Percentiles rank a stretch among this genome's conserved stretches.
Evolutionary conservation across 129 eudicot genomes (phyloP).

Genomic region (Pulicaria dysenterica): DNA sequence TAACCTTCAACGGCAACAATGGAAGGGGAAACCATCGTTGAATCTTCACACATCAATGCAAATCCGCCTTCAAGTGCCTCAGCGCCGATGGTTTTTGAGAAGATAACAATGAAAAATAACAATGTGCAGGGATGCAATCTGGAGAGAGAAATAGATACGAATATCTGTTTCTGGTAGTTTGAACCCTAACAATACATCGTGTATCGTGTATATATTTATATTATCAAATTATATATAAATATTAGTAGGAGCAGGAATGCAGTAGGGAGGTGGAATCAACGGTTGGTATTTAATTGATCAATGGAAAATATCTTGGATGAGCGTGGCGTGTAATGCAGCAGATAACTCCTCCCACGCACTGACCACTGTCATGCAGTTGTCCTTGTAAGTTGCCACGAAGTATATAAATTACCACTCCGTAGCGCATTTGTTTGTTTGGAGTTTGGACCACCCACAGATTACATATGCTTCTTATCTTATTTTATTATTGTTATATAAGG

Average conservation of each 20-base stretch:
- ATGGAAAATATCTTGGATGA: constrained; percentile 23
- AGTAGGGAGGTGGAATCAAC: constrained; percentile 7
- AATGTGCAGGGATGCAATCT: constrained; percentile 31
- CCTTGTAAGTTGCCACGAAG: constrained; percentile 20
- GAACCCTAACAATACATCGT: constrained; percentile 34
- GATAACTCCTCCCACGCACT: constrained; percentile 16
- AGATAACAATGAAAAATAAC: background rate
- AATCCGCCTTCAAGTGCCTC: background rate
- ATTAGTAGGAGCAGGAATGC: constrained; percentile 13
- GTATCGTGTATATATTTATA: background rate
- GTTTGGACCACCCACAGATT: constrained; percentile 5
- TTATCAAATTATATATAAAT: background rate
- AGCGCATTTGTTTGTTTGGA: background rate
- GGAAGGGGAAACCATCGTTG: constrained; percentile 30
- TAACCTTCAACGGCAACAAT: constrained; percentile 30
- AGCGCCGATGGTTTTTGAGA: background rate
- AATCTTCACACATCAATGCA: constrained; percentile 38
- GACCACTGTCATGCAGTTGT: background rate
- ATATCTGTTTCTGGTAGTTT: constrained; percentile 23
- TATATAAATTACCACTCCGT: background rate
- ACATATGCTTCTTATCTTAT: background rate
- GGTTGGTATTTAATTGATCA: constrained; percentile 27
- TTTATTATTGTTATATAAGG: too few species aligned
- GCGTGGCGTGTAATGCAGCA: constrained; percentile 18
- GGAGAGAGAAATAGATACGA: constrained; percentile 34